These are phyloP conservation scores for Lentinula detonsa DNA, from an alignment of 768 basidiomycete species.

Conservation along the genomic window DNA sequence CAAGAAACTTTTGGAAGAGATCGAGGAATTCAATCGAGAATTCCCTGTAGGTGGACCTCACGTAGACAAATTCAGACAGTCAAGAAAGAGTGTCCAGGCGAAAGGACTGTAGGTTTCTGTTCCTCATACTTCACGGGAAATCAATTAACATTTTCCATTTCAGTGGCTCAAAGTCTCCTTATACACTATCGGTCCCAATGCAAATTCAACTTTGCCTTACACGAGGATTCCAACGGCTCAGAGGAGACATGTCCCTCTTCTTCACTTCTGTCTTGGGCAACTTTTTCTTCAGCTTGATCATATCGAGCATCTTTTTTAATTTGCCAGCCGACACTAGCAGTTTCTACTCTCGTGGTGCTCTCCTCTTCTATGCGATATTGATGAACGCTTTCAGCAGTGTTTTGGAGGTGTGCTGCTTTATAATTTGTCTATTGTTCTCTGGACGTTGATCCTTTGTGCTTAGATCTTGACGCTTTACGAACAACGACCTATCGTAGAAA, in stretches of 20 bases:
- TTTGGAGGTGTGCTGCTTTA: conserved; percentile 15
- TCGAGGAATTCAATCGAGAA: conserved; percentile 24
- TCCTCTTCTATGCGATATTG: conserved; percentile 34
- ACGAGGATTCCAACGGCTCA: conserved; percentile 39
- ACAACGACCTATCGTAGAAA: conserved; percentile 31
- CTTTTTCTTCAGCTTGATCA: conserved; percentile 12
- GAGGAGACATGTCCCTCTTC: conserved; percentile 28
- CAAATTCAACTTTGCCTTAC: conserved; percentile 39
- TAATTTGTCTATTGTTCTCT: not conserved
- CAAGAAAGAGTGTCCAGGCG: conserved; percentile 25
- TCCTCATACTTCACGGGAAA: not conserved
- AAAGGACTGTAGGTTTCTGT: conserved; percentile 19
- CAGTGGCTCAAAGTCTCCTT: conserved; percentile 24
- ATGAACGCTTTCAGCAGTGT: conserved; percentile 31
- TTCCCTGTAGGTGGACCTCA: conserved; percentile 20
- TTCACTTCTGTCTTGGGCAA: conserved; percentile 16
- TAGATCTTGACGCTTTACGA: conserved; percentile 22
- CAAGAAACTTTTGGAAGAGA: conserved; percentile 18
- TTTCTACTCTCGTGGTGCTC: conserved; percentile 36
- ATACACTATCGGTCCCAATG: conserved; percentile 35
- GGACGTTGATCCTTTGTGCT: not conserved
- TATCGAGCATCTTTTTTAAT: conserved; percentile 34
- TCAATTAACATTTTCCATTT: not conserved
- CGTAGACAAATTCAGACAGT: conserved; percentile 24
- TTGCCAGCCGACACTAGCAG: conserved; percentile 29